Evolutionary conservation across 176 grass and related monocot species (phyloP).

Genomic region (Tillandsia fasciculata): DNA sequence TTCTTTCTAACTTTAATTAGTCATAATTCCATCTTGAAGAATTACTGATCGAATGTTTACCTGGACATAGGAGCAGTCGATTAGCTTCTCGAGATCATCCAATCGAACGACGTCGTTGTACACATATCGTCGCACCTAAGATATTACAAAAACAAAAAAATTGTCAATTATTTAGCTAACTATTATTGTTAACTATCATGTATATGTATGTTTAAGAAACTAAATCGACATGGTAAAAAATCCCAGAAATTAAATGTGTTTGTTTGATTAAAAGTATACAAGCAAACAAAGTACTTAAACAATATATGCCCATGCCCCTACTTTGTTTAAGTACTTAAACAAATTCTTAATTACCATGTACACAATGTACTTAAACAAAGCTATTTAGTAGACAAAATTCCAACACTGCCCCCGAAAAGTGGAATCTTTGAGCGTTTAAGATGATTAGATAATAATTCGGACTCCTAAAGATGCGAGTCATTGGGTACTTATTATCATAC

Average conservation of each 20-base stretch:
- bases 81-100: slow-evolving; percentile 79
- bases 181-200: no score
- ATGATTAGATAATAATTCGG: slow-evolving; percentile 1
- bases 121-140: slow-evolving; percentile 81
- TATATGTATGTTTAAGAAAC: no score
- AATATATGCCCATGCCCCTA: no score
- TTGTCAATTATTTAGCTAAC: neutral
- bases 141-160: neutral
- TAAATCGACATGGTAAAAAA: no score
- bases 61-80: slow-evolving; percentile 91
- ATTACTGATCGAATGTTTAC: slow-evolving; percentile 18
- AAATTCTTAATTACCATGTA: no score
- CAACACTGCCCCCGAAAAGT: neutral
- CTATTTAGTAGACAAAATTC: no score
- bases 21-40: neutral
- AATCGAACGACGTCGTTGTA: slow-evolving; percentile 94
- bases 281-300: no score
- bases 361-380: no score
- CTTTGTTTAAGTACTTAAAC: no score
- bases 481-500: neutral
- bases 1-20: no score
- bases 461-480: slow-evolving; percentile 1
- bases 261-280: no score
- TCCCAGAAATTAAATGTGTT: no score
- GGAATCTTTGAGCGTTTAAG: neutral